Base-by-base conservation (phyloP, 495 filamentous ascomycete species). In the Hyaloscypha finlandica region DNA sequence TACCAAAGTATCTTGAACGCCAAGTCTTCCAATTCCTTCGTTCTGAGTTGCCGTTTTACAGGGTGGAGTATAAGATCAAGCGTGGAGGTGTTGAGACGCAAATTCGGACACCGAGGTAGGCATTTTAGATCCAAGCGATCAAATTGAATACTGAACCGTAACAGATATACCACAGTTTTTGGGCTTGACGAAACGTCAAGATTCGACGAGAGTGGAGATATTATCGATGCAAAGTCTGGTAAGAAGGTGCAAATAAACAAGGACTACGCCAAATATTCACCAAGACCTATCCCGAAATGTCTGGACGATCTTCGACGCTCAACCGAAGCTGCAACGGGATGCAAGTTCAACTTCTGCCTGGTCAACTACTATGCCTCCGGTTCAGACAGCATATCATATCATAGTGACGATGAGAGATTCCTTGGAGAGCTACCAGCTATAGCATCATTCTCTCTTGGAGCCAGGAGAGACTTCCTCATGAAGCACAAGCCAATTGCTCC, bases 291-390 rank as follows among this genome's bases (percentile, higher is more conserved):
- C 11, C 90, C 90, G 0, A 73, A 83, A 37, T 90, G 89, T 71
- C 82, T 93, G 2, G 81, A 88, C 48, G 66, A 75, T 2, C 80
- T 92, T 1, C 81, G 84, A 4, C 73, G 73, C 39, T 71, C 81
- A 39, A 85, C 88, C 6, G 86, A 92, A 75, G 74, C 79, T 6
- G 79, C 84, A 4, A 89, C 88, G 2, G 79, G 79, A n/a, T 78
- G 80, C 64, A 82, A 65, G 3, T 93, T 89, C 75, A 93, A 94
- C 70, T 91, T 92, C 77, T 85, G 84, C 63, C 79, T 93, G 2
- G 88, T 92, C 9, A 93, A 92, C 70, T 93, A 92, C 79, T 92
- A 92, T 75, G 84, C 87, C 37, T 81, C 79, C 32, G 90, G 89
- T 2, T 76, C 83, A 12, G 89, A 92, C 75, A 90, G 86, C 63